These are phyloP conservation scores for Phaeolepiota aurea DNA, from an alignment of 768 basidiomycete genomes.

Conservation along the genomic window DNA sequence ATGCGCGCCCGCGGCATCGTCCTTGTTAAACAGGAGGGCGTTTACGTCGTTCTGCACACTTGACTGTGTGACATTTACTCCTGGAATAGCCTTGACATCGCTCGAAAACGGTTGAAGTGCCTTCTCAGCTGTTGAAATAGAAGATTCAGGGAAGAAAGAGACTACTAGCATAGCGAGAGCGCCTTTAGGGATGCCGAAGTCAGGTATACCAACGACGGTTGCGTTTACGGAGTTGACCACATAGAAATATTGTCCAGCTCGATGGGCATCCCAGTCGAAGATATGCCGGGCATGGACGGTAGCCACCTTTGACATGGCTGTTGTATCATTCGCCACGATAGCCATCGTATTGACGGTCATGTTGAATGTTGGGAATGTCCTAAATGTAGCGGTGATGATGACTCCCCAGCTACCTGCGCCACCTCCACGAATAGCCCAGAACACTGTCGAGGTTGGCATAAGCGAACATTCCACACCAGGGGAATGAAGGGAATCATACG, in stretches of 20 bases:
- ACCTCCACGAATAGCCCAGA: slow-evolving; percentile 18
- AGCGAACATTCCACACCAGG: neutral
- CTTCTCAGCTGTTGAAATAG: neutral
- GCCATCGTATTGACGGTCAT: slow-evolving; percentile 11
- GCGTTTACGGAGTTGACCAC: slow-evolving; percentile 4
- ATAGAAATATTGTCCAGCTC: slow-evolving; percentile 21
- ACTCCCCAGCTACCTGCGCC: slow-evolving; percentile 27
- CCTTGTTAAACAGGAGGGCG: neutral
- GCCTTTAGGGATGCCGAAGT: neutral
- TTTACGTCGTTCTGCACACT: neutral
- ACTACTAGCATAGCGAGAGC: neutral
- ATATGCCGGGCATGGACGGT: slow-evolving; percentile 25
- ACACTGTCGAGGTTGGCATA: slow-evolving; percentile 11
- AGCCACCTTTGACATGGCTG: slow-evolving; percentile 14
- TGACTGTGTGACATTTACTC: neutral
- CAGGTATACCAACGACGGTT: neutral
- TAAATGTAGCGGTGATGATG: slow-evolving; percentile 25
- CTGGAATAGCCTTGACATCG: neutral
- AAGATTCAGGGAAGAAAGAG: neutral
- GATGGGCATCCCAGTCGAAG: slow-evolving; percentile 21
- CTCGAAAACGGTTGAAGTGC: neutral
- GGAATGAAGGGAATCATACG: slow-evolving; percentile 8
- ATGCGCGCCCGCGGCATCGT: neutral
- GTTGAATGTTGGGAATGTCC: slow-evolving; percentile 24
- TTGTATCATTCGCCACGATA: slow-evolving; percentile 10